These are phyloP conservation scores for Neurospora tetrasperma DNA, from an alignment of 495 filamentous ascomycete species.

Conservation along the genomic window DNA sequence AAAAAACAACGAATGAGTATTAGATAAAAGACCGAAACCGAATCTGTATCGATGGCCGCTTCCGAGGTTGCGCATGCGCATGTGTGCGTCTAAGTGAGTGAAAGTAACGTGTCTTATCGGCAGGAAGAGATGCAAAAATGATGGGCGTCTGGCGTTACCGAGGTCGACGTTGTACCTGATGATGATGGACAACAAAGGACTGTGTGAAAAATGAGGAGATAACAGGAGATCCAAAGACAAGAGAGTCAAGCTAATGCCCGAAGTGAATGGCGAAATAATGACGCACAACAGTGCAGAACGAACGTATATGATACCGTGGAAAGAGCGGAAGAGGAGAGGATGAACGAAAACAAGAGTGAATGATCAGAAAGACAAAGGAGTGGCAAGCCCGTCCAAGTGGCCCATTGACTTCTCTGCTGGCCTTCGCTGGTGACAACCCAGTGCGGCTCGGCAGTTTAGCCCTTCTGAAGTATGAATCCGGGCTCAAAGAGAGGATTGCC, in stretches of 20 bases:
- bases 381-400: conserved; percentile 5
- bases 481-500: conserved; percentile 13
- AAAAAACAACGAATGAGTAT: not conserved
- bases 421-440: conserved; percentile 1
- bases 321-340: not conserved
- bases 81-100: not conserved
- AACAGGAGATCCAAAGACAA: conserved; percentile 2
- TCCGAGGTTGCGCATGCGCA: not conserved
- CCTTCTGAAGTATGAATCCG: conserved; percentile 6
- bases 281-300: not conserved
- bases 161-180: not conserved
- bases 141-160: not conserved
- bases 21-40: not conserved
- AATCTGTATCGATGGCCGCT: not conserved
- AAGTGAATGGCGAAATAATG: not conserved
- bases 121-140: not conserved
- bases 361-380: conserved; percentile 20
- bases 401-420: conserved; percentile 5
- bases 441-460: conserved; percentile 1
- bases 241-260: not conserved
- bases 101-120: not conserved
- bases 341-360: not conserved
- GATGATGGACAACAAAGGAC: not conserved
- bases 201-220: not conserved
- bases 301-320: not conserved